Conservation (phyloP, 257 asterid species). For the Solanum stenotomum region DNA sequence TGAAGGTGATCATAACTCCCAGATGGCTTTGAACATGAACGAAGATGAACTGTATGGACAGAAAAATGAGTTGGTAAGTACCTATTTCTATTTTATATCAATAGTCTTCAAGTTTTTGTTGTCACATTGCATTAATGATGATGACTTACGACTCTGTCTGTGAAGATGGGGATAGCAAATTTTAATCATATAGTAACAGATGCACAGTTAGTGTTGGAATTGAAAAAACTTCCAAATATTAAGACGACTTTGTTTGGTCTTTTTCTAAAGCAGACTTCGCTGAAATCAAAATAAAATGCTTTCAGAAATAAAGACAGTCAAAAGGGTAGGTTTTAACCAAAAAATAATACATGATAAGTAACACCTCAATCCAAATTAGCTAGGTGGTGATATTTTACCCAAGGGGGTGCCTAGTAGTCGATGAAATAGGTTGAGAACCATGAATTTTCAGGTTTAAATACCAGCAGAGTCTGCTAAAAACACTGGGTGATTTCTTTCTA, state of each 20-base stretch:
- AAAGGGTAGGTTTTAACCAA: background rate
- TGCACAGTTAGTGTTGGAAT: background rate
- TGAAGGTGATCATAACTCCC: slow-evolving; percentile 52
- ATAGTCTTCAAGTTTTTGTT: slow-evolving; percentile 3
- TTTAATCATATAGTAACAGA: background rate
- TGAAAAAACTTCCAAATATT: background rate
- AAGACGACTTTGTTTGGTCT: background rate
- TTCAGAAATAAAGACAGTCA: background rate
- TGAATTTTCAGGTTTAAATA: background rate
- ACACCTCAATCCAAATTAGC: background rate
- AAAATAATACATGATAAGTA: background rate
- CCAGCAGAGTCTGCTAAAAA: background rate
- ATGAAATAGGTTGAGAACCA: background rate
- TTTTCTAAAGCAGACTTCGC: background rate
- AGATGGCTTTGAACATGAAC: slow-evolving; percentile 41
- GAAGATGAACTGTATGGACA: slow-evolving; percentile 48
- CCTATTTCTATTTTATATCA: slow-evolving; percentile 19
- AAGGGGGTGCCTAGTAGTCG: background rate
- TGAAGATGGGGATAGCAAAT: background rate
- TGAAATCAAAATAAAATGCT: background rate
- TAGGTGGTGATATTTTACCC: background rate
- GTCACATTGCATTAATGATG: background rate
- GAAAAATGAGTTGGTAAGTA: slow-evolving; percentile 73
- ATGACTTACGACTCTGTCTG: background rate
- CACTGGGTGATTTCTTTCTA: background rate